Evolutionary conservation across 1,284 basidiomycete genomes (phyloP).

Genomic region (Heterobasidion irregulare): DNA sequence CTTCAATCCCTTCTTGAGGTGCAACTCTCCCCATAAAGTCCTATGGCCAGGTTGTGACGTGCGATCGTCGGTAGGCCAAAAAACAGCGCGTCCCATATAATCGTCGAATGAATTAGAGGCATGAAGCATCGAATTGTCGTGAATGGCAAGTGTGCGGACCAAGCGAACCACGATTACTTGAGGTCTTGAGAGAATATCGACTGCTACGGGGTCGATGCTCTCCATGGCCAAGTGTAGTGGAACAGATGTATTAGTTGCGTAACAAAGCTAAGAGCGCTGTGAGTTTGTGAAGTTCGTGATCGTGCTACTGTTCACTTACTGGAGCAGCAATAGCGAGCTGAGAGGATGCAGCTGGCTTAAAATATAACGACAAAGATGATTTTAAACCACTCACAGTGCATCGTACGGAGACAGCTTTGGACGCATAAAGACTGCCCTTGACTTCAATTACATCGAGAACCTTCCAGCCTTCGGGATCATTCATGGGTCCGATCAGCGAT

Average conservation of each 20-base stretch:
- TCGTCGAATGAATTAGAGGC: conserved; percentile 39
- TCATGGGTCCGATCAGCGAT: conserved; percentile 32
- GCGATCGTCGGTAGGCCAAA: conserved; percentile 32
- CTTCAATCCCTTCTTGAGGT: conserved; percentile 35
- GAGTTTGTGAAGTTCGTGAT: background rate
- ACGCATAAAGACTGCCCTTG: conserved; percentile 36
- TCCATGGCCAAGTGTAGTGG: conserved; percentile 37
- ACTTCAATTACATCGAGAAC: conserved; percentile 26
- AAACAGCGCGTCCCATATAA: conserved; percentile 33
- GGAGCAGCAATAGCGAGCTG: conserved; percentile 48
- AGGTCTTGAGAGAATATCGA: conserved; percentile 37
- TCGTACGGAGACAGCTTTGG: conserved; percentile 27
- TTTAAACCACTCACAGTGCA: conserved; percentile 27
- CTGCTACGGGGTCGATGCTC: conserved; percentile 33
- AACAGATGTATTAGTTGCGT: conserved; percentile 38
- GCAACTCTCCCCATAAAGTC: conserved; percentile 41
- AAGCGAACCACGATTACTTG: conserved; percentile 20
- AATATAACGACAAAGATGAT: background rate
- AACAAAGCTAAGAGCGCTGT: conserved; percentile 29
- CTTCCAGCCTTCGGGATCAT: conserved; percentile 42
- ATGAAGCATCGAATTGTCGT: conserved; percentile 27
- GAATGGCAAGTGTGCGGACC: conserved; percentile 29
- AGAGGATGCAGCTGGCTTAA: background rate
- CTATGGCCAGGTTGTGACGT: conserved; percentile 15
- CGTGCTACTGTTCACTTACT: conserved; percentile 22